Evolutionary conservation across 352 stramenopile species (phyloP).

Genomic region (Globisporangium iwayamae): DNA sequence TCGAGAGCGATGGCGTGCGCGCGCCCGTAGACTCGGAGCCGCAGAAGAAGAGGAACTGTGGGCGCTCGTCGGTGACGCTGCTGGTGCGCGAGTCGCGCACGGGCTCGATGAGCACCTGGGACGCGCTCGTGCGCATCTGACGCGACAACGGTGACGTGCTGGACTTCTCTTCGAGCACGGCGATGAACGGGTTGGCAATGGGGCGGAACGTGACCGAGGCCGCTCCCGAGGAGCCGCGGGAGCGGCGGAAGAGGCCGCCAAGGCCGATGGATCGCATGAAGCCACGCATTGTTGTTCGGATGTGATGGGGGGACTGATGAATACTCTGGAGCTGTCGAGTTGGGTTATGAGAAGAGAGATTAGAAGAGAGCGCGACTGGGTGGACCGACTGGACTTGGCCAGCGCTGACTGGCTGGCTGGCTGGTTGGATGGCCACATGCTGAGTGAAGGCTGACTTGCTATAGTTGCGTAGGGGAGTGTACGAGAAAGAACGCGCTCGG

Average conservation of each 20-base stretch:
- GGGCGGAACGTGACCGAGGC: constrained; percentile 27
- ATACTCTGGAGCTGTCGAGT: constrained; percentile 26
- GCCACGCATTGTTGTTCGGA: constrained; percentile 43
- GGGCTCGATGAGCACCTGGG: constrained; percentile 3
- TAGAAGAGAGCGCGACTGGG: neutral
- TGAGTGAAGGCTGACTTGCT: no score
- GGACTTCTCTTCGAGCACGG: constrained; percentile 8
- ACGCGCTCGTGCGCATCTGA: neutral
- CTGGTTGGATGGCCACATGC: no score
- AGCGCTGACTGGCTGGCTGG: neutral
- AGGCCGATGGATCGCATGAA: constrained; percentile 70
- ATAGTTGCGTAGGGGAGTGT: neutral
- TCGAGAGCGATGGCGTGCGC: constrained; percentile 8
- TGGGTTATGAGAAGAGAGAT: constrained; percentile 26
- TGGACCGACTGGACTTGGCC: neutral
- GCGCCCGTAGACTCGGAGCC: constrained; percentile 40
- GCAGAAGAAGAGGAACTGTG: constrained; percentile 79
- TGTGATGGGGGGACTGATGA: neutral
- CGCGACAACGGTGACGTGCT: neutral
- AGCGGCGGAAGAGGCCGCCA: constrained; percentile 44
- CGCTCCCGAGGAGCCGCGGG: constrained; percentile 9
- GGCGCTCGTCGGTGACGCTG: constrained; percentile 46
- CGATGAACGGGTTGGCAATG: constrained; percentile 24
- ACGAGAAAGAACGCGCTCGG: constrained; percentile 1
- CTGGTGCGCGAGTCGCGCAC: constrained; percentile 22